A percentile compares a stretch with the other conserved stretches of the same genome.
These are phyloP conservation scores for Cicer chorassanicum DNA, from an alignment of 306 rosid genomes.

Conservation along the genomic window DNA sequence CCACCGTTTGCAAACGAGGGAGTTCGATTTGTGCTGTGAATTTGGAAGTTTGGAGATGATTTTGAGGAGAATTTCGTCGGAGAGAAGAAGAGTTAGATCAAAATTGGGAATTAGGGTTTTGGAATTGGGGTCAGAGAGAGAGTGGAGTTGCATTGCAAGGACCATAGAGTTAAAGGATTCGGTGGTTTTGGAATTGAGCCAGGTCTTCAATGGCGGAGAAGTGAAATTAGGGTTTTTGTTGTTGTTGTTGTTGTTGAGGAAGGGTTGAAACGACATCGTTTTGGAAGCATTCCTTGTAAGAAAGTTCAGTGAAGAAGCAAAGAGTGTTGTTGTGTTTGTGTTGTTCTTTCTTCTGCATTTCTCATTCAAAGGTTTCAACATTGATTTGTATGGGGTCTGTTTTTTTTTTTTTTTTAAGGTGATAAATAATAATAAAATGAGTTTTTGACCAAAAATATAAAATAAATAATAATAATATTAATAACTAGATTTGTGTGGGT, in stretches of 20 bases:
- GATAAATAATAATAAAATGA: too few species aligned
- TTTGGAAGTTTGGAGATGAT: slow-evolving; percentile 38
- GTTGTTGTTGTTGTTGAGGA: not conserved
- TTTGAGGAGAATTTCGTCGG: slow-evolving; percentile 43
- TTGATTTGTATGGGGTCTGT: not conserved
- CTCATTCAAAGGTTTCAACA: not conserved
- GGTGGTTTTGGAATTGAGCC: slow-evolving; percentile 18
- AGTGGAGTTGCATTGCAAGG: slow-evolving; percentile 39
- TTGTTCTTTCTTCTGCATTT: slow-evolving; percentile 17
- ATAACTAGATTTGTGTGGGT: not conserved
- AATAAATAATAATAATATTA: too few species aligned
- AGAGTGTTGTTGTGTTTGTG: not conserved
- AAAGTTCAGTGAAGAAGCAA: not conserved
- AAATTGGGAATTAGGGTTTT: slow-evolving; percentile 43
- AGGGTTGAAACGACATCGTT: slow-evolving; percentile 39
- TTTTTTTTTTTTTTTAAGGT: not conserved
- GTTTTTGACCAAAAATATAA: too few species aligned
- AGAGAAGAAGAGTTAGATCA: slow-evolving; percentile 37
- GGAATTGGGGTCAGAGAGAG: slow-evolving; percentile 40
- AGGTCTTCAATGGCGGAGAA: slow-evolving; percentile 30
- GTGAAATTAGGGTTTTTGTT: slow-evolving; percentile 29
- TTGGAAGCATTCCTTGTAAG: not conserved
- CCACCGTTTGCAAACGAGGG: slow-evolving; percentile 46
- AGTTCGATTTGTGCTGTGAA: slow-evolving; percentile 39
- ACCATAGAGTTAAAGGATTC: slow-evolving; percentile 34